These are phyloP conservation scores for Amaranthus cruentus DNA, from an alignment of 148 eudicot genomes.

Conservation along the genomic window DNA sequence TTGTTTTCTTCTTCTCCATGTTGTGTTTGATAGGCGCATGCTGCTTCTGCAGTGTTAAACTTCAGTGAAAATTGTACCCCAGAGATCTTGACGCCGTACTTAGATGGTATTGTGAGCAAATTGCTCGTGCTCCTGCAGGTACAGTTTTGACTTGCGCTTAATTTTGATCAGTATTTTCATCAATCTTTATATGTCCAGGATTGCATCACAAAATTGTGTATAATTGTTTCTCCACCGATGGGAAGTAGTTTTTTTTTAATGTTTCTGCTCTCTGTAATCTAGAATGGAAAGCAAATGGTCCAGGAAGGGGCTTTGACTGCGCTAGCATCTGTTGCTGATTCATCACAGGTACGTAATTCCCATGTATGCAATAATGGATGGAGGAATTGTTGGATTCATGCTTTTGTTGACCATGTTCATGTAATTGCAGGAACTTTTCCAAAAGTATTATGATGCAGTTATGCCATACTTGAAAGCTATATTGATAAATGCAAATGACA, in stretches of 20 bases:
- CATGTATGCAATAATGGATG: neutral
- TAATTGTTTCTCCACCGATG: no score
- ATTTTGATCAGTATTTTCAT: neutral
- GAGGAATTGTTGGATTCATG: neutral
- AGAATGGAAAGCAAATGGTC: slow-evolving; percentile 50
- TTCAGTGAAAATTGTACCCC: slow-evolving; percentile 50
- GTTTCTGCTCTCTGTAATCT: slow-evolving; percentile 13
- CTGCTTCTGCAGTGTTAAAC: slow-evolving; percentile 40
- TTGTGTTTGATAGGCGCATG: slow-evolving; percentile 30
- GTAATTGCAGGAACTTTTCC: slow-evolving; percentile 40
- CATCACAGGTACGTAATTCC: slow-evolving; percentile 31
- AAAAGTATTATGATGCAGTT: slow-evolving; percentile 41
- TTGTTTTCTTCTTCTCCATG: slow-evolving; percentile 6
- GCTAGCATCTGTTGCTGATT: slow-evolving; percentile 47
- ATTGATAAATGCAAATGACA: slow-evolving; percentile 35
- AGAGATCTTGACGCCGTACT: slow-evolving; percentile 41
- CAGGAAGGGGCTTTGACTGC: slow-evolving; percentile 52
- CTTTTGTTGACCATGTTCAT: slow-evolving; percentile 8
- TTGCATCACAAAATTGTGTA: no score
- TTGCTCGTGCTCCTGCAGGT: slow-evolving; percentile 45
- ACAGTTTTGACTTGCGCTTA: neutral
- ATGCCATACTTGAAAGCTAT: slow-evolving; percentile 46
- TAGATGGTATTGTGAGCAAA: slow-evolving; percentile 44
- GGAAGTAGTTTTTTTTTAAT: neutral
- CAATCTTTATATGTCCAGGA: neutral